Evolutionary conservation across 495 filamentous ascomycete species (phyloP).

Genomic region (Penicillium macrosclerotiorum): DNA sequence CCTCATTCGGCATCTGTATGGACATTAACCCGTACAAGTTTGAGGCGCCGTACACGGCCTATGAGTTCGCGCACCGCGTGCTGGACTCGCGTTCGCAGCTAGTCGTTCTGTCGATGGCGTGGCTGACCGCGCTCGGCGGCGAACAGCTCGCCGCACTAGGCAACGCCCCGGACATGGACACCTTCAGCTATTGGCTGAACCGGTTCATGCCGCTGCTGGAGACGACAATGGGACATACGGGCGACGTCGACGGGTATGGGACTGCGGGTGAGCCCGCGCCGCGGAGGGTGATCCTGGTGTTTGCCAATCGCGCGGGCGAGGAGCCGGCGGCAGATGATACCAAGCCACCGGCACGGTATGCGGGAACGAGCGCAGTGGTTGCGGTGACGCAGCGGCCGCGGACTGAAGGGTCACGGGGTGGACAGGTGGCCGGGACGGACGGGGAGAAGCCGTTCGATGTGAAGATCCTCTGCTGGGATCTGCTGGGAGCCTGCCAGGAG

Average conservation of each 20-base stretch:
- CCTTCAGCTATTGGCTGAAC: conserved; percentile 87
- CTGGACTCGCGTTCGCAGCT: conserved; percentile 64
- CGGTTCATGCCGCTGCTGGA: conserved; percentile 72
- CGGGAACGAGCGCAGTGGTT: conserved; percentile 81
- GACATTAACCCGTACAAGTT: conserved; percentile 71
- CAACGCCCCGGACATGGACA: conserved; percentile 71
- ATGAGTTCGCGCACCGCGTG: conserved; percentile 82
- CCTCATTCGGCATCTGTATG: conserved; percentile 88
- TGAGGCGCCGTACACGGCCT: conserved; percentile 70
- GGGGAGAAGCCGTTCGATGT: conserved; percentile 29
- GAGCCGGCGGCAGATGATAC: conserved; percentile 56
- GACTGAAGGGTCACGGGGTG: conserved; percentile 18
- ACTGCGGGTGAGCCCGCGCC: conserved; percentile 6
- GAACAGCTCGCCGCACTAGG: conserved; percentile 44
- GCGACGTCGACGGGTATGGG: conserved; percentile 22
- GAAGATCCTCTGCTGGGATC: conserved; percentile 46
- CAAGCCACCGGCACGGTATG: conserved; percentile 55
- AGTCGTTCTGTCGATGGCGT: conserved; percentile 85
- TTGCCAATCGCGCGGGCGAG: conserved; percentile 76
- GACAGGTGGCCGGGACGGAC: conserved; percentile 15
- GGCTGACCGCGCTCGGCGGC: conserved; percentile 60
- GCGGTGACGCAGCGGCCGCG: conserved; percentile 55
- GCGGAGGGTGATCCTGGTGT: conserved; percentile 70
- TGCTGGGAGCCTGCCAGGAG: conserved; percentile 45
- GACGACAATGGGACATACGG: conserved; percentile 38